These are phyloP conservation scores for Meripilus lineatus DNA, from an alignment of 1,284 basidiomycete species.

Conservation along the genomic window DNA sequence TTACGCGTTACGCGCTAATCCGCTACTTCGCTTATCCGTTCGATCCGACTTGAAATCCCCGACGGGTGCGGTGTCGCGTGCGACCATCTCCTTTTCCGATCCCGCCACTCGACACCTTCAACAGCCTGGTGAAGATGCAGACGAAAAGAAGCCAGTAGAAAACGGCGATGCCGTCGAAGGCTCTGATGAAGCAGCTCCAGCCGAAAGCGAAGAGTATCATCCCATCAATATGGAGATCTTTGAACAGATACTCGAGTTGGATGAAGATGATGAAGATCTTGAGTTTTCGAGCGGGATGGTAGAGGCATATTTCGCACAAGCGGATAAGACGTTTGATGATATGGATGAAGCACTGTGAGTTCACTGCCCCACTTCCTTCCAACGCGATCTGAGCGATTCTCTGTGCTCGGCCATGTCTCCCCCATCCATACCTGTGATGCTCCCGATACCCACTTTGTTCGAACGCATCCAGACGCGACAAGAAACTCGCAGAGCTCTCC, in stretches of 20 bases:
- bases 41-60: too few relatives aligned
- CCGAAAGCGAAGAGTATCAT: constrained; percentile 3
- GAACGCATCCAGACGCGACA: constrained; percentile 39
- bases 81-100: neutral
- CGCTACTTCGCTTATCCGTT: too few relatives aligned
- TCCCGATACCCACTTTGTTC: constrained; percentile 9
- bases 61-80: too few relatives aligned
- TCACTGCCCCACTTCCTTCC: constrained; percentile 9
- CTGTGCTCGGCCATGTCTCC: too few relatives aligned
- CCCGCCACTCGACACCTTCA: neutral
- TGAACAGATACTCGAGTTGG: constrained; percentile 84
- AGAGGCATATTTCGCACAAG: constrained; percentile 78
- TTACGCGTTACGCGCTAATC: too few relatives aligned
- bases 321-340: constrained; percentile 65
- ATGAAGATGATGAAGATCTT: constrained; percentile 80
- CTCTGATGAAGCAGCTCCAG: neutral
- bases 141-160: neutral
- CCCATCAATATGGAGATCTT: constrained; percentile 79
- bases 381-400: neutral
- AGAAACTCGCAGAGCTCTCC: constrained; percentile 66
- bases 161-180: neutral
- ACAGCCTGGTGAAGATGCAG: neutral
- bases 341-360: constrained; percentile 83
- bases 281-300: constrained; percentile 81
- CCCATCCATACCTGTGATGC: neutral